Evolutionary conservation across 352 stramenopile species (phyloP), one percentile per base, ranked within the genome.

Genomic region (Phytophthora aleatoria): DNA sequence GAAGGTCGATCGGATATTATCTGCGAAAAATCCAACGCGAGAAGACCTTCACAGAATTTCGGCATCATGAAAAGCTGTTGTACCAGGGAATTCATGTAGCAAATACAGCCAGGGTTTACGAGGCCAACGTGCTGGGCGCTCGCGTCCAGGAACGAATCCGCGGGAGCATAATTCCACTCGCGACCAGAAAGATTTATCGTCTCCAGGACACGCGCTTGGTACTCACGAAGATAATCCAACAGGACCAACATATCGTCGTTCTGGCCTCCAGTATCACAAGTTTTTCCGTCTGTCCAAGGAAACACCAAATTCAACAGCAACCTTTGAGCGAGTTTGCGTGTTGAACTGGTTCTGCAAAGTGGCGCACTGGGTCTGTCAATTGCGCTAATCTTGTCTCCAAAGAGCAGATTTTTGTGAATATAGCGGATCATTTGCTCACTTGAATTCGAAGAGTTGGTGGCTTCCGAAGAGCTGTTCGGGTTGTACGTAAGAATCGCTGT

Each of bases 31-130:
- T 90, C 65, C 8, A 87, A 42, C 2, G 57, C 55, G 2, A 94
- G 48, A 1, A 94, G 39, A 2, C 76, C 77, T 5, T 71, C 44
- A 20, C 79, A 75, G 56, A 97, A 96, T 1, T 36, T 52, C 0
- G 84, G 79, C 47, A 83, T 77, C 69, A 90, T 87, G 49, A 93
- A 99, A 39, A 99, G 78, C 61, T 99, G 96, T 66, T 99, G 98
- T 3, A 99, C 70, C 0, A 99, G 78, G 0, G 95, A 97, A 75
- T 99, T 99, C 96, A 99, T 99, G 83, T 99, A 99, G 81, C 98
- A 99, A 9, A 98, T 99, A 61, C 96, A 99, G 7, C 98, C 98
- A 47, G 98, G 96, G 66, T 99, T 99, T 42, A 97, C 90, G 1
- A 99, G 76, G 7, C 97, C 98, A 42, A 86, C 87, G 11, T 85